A percentile compares a stretch with the other conserved stretches of the same genome.
These are phyloP conservation scores for Ensete ventricosum DNA, from an alignment of 176 grass and related monocot species.

Conservation along the genomic window DNA sequence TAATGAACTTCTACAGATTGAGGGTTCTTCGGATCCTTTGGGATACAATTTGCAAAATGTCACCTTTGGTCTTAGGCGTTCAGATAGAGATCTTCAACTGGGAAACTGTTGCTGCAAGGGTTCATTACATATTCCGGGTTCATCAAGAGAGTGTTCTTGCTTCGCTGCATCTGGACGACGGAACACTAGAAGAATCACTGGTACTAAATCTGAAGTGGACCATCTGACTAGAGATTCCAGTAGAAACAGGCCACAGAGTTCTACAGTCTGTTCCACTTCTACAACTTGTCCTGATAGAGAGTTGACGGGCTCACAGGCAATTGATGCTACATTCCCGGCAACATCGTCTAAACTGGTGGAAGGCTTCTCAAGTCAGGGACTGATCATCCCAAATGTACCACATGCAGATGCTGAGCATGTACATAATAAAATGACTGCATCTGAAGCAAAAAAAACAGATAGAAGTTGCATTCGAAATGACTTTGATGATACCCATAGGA, in stretches of 20 bases:
- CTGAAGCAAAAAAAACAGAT: background rate
- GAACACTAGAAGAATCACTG: background rate
- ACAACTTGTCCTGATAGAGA: constrained; percentile 1
- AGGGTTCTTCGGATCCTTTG: background rate
- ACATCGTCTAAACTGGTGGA: background rate
- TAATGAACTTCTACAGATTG: constrained; percentile 4
- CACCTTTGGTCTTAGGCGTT: background rate
- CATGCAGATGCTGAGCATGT: background rate
- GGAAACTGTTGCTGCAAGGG: background rate
- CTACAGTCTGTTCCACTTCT: constrained; percentile 14
- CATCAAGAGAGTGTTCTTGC: background rate
- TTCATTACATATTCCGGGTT: background rate
- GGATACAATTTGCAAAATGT: background rate
- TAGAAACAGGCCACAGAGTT: background rate
- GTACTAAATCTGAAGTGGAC: background rate
- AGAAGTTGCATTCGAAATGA: no score
- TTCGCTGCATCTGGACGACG: background rate
- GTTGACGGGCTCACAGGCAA: background rate
- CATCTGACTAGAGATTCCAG: background rate
- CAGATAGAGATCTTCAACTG: background rate
- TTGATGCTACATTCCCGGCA: background rate
- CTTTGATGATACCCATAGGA: background rate
- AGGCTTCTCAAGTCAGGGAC: background rate
- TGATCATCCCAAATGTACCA: background rate
- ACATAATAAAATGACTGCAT: background rate